Base-by-base conservation (phyloP, 75 land plant genomes). In the Sequoiadendron giganteum region DNA sequence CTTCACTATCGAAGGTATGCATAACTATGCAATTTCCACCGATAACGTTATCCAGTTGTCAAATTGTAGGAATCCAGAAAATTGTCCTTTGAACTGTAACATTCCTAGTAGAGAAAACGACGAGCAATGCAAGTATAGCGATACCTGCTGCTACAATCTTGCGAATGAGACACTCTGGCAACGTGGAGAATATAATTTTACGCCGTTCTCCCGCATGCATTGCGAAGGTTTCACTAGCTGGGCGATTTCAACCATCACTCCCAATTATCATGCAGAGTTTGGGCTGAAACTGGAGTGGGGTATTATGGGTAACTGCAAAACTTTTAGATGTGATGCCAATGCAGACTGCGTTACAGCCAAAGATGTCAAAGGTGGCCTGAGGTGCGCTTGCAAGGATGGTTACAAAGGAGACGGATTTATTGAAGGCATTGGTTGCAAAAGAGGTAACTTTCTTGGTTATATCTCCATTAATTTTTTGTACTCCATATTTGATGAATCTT, bases 361-460 rank as follows among this genome's bases (percentile, higher is more conserved):
- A 9, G 86, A 11, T 30, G 10, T 39, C 2, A 45, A 9, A 2
- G 3, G 7, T 15, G 90, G 91, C 21, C 85, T 54, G 58, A 88
- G 90, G 45, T 95, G 96, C 87, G 0, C 15, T 42, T 93, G 96
- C 88, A 55, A 83, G 3, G 90, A 88, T 4, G 96, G 94, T 4
- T 92, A 88, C 70, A 47, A 65, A 42, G 96, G 96, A 6, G 94
- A 95, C 48, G 96, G 94, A 1, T 95, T 89, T 77, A 28, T 1
- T 36, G 68, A 58, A 25, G 96, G 90, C 39, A 45, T 6, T 38
- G 93, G 94, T 36, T 92, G 94, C 90, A 86, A 39, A 83, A 89
- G 19, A 91, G 92, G 95, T 93, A 39, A 82, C 39, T 82, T 25
- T 48, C 30, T 72, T n/a, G 48, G n/a, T 40, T 18, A 42, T 47